Base-by-base conservation (phyloP, 225 moss, liverwort and hornwort genomes). In the Bryoerythrophyllum caledonicum region DNA sequence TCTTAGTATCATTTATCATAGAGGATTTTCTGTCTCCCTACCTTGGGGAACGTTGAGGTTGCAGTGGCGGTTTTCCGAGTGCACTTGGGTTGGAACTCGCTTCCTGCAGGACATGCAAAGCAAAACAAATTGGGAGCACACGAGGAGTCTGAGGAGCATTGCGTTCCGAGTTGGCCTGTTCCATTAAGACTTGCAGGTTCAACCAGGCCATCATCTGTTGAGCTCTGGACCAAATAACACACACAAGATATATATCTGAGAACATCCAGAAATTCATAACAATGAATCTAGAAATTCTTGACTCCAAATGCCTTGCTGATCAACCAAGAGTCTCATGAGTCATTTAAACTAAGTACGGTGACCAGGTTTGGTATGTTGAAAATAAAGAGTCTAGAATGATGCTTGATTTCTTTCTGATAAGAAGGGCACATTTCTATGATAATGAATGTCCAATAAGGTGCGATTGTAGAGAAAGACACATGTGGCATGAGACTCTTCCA, bases 1-100 rank as follows among this genome's bases (percentile, higher is more conserved):
- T 10, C 38, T 38, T 38, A 9, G 8, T 38, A 8, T 1, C 38
- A 8, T 38, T 38, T 38, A 8, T 38, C 38, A 38, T 10, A 38
- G 6, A 34, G 17, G 24, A n/a, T n/a, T 5, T 20, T 49, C 27
- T 20, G 2, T 65, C 30, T 30, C 1, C 24, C 24, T 43, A 85
- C 80, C 82, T 85, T 88, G 49, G 85, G 80, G 66, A 85, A 88
- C n/a, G 82, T 66, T 4, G 78, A 78, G 21, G 82, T 85, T 37
- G 76, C 75, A 11, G 88, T 88, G 62, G 80, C 52, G 1, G 27
- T 73, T 21, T 38, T 44, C n/a, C 88, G 88, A 51, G 77, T 85
- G 76, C 82, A 88, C 68, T 28, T 65, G 24, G 73, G 71, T 60
- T 58, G 63, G 4, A 80, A 49, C 43, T 64, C 84, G 11, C 79